A percentile compares a stretch with the other conserved stretches of the same genome.
Evolutionary conservation across 345 rosid genomes (phyloP).

Genomic region (Punica granatum): DNA sequence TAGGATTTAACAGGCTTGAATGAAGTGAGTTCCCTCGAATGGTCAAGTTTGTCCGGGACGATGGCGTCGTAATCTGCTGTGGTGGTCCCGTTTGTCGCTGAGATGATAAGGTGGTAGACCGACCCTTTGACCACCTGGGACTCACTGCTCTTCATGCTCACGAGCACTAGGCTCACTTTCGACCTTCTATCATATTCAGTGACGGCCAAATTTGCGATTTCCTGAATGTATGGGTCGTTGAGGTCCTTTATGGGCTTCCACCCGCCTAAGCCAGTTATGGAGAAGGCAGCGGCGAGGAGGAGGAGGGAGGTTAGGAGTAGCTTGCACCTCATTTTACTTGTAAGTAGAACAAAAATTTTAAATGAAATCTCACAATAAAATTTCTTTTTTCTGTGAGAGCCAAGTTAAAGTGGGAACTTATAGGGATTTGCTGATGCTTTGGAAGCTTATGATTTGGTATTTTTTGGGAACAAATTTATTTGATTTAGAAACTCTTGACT

Average conservation of each 20-base stretch:
- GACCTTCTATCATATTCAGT: slow-evolving; percentile 19
- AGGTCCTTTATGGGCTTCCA: slow-evolving; percentile 42
- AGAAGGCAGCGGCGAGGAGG: background rate
- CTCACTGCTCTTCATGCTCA: slow-evolving; percentile 27
- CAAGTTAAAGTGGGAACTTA: too few relatives aligned
- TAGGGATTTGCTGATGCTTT: too few relatives aligned
- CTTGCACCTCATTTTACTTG: too few relatives aligned
- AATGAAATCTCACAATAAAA: too few relatives aligned
- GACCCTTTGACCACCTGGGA: slow-evolving; percentile 32
- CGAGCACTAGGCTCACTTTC: slow-evolving; percentile 13
- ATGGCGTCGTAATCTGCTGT: slow-evolving; percentile 26
- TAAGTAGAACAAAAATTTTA: too few relatives aligned
- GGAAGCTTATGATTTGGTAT: too few relatives aligned
- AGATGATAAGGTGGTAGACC: slow-evolving; percentile 30
- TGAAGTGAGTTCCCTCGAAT: slow-evolving; percentile 32
- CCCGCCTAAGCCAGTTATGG: slow-evolving; percentile 10
- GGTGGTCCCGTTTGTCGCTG: slow-evolving; percentile 6
- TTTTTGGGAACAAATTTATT: too few relatives aligned
- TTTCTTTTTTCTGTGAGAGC: too few relatives aligned
- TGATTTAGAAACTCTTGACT: too few relatives aligned
- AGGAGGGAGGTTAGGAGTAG: too few relatives aligned
- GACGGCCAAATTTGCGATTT: slow-evolving; percentile 37
- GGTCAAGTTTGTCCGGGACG: slow-evolving; percentile 37
- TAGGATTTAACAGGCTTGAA: background rate
- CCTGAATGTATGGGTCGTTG: slow-evolving; percentile 26